These are phyloP conservation scores for Umbilicus rupestris DNA, from an alignment of 164 flowering plant species.

Conservation along the genomic window DNA sequence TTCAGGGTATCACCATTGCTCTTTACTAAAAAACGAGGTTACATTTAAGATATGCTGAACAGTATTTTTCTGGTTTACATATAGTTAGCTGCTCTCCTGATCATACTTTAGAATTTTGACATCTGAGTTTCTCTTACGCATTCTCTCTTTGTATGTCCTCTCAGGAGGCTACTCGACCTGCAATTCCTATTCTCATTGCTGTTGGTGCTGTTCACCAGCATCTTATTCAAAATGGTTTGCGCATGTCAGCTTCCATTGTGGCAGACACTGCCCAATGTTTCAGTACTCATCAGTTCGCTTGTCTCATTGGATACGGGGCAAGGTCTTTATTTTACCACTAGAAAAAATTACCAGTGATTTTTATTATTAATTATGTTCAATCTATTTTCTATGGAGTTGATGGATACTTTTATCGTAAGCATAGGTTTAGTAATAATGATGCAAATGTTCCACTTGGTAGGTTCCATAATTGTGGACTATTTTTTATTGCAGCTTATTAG, in stretches of 20 bases:
- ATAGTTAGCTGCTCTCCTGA: neutral
- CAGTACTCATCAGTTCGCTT: conserved; percentile 99
- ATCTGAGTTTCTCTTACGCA: neutral
- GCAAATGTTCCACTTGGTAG: too few species aligned
- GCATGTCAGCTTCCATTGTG: conserved; percentile 87
- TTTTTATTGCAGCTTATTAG: too few species aligned
- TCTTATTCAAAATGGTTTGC: conserved; percentile 92
- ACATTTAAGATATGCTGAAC: too few species aligned
- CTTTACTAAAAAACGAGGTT: neutral
- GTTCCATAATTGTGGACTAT: too few species aligned
- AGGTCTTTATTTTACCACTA: conserved; percentile 37
- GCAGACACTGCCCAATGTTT: conserved; percentile 99
- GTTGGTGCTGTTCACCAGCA: conserved; percentile 99
- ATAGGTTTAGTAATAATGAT: too few species aligned
- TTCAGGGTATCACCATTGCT: neutral
- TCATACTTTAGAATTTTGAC: neutral
- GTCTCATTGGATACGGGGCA: conserved; percentile 99
- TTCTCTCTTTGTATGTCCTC: neutral
- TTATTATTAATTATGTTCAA: neutral
- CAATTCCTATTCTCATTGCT: conserved; percentile 95
- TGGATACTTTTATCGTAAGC: neutral
- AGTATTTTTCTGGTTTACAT: neutral
- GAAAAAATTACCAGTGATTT: neutral
- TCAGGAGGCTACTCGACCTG: conserved; percentile 94
- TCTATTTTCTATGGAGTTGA: neutral